These are phyloP conservation scores for Leccinum disarticulatum DNA, from an alignment of 768 basidiomycete species.

Conservation along the genomic window DNA sequence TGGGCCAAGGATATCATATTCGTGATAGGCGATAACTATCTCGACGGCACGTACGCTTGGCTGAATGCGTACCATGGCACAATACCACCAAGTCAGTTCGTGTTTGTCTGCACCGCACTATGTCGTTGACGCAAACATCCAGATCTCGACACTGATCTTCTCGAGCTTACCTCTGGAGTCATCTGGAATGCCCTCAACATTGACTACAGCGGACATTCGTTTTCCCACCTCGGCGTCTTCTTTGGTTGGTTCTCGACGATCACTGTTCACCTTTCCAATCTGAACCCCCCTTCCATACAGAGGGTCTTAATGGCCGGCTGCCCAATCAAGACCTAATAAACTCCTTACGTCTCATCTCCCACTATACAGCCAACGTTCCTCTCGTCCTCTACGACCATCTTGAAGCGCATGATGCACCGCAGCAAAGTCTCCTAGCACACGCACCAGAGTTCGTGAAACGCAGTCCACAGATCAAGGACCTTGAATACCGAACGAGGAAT, in stretches of 20 bases:
- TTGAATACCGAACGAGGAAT: slow-evolving; percentile 61
- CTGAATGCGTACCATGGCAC: slow-evolving; percentile 78
- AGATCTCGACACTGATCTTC: slow-evolving; percentile 68
- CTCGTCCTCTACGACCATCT: slow-evolving; percentile 80
- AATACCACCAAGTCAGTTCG: slow-evolving; percentile 60
- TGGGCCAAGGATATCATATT: slow-evolving; percentile 97
- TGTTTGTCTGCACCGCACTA: not conserved
- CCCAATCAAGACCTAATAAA: slow-evolving; percentile 97
- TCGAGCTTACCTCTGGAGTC: slow-evolving; percentile 74
- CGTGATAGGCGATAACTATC: slow-evolving; percentile 82
- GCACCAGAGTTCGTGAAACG: slow-evolving; percentile 45
- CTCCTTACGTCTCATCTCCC: slow-evolving; percentile 70
- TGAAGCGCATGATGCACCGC: slow-evolving; percentile 45
- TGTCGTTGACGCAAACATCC: not conserved
- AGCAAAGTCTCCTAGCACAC: slow-evolving; percentile 40
- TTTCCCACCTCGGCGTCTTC: slow-evolving; percentile 93
- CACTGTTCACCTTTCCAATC: slow-evolving; percentile 2
- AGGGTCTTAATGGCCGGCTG: slow-evolving; percentile 91
- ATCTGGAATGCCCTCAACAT: slow-evolving; percentile 95
- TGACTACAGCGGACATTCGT: slow-evolving; percentile 96
- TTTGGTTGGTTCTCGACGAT: slow-evolving; percentile 58
- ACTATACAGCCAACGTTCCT: slow-evolving; percentile 72
- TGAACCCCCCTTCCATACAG: slow-evolving; percentile 40
- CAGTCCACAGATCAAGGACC: slow-evolving; percentile 46
- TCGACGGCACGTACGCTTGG: slow-evolving; percentile 95